A percentile compares a stretch with the other conserved stretches of the same genome.
These are phyloP conservation scores for Rhodamnia rubescens DNA, from an alignment of 345 rosid species.

Conservation along the genomic window DNA sequence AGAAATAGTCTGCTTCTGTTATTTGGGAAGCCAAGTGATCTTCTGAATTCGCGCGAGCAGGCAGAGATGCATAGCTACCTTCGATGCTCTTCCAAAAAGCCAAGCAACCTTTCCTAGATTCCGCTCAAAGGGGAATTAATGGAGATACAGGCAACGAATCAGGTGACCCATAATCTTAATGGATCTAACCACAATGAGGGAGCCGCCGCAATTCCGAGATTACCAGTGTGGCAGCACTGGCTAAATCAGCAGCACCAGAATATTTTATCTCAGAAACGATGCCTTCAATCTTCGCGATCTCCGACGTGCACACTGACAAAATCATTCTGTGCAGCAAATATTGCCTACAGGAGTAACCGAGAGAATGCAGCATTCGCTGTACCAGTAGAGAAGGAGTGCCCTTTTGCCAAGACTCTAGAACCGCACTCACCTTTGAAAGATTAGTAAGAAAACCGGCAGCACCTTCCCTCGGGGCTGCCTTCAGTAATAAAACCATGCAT, in stretches of 20 bases:
- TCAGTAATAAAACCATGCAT: constrained; percentile 59
- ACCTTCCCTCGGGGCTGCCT: constrained; percentile 91
- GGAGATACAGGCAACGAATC: not conserved
- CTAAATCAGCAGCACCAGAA: constrained; percentile 39
- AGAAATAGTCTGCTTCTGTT: not conserved
- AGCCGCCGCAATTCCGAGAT: constrained; percentile 62
- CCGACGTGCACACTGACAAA: constrained; percentile 52
- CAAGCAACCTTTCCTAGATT: not conserved
- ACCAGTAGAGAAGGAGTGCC: constrained; percentile 33
- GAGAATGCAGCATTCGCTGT: constrained; percentile 65
- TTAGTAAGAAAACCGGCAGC: constrained; percentile 73
- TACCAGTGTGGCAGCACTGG: constrained; percentile 44
- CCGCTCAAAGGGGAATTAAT: not conserved
- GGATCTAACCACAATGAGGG: constrained; percentile 44
- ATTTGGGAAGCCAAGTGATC: not conserved
- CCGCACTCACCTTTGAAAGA: constrained; percentile 51
- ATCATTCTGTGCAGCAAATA: constrained; percentile 81
- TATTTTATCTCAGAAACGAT: constrained; percentile 51
- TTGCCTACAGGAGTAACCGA: constrained; percentile 76
- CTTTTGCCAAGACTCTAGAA: constrained; percentile 54
- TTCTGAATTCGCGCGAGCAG: not conserved
- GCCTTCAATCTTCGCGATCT: constrained; percentile 50
- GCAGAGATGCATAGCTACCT: not conserved
- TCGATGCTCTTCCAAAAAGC: not conserved
- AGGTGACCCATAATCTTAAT: not conserved